phyloP scores from a whole-genome alignment of 1,139 yeast species.

The Lodderomyces metapsilosis region DNA sequence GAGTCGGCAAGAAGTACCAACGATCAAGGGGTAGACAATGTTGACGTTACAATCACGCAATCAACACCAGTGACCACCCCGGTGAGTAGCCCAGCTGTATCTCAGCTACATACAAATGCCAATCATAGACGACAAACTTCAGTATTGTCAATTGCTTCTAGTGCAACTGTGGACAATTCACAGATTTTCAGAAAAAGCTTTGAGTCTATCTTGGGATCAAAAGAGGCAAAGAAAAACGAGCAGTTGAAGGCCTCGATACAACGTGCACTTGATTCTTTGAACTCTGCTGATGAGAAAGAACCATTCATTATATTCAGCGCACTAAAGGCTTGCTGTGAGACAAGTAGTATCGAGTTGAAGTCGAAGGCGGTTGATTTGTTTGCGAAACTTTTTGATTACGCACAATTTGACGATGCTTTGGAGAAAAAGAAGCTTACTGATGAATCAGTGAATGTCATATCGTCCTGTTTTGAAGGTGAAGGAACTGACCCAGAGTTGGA shows the following conservation, averaged over 20 bases:
- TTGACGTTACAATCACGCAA: slow-evolving; percentile 4
- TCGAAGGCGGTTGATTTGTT: slow-evolving; percentile 44
- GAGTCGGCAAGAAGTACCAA: background rate
- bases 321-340: slow-evolving; percentile 37
- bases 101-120: background rate
- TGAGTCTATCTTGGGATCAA: slow-evolving; percentile 32
- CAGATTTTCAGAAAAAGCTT: slow-evolving; percentile 42
- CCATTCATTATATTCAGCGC: slow-evolving; percentile 40
- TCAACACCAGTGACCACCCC: slow-evolving; percentile 6
- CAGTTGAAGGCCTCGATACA: slow-evolving; percentile 30
- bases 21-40: background rate
- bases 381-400: slow-evolving; percentile 46
- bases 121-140: slow-evolving; percentile 18
- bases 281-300: slow-evolving; percentile 27
- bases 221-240: slow-evolving; percentile 44
- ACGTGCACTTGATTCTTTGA: slow-evolving; percentile 37
- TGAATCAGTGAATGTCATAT: slow-evolving; percentile 80
- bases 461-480: slow-evolving; percentile 87
- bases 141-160: slow-evolving; percentile 22
- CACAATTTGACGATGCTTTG: slow-evolving; percentile 35
- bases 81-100: slow-evolving; percentile 2
- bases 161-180: slow-evolving; percentile 35
- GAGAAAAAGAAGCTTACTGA: slow-evolving; percentile 65
- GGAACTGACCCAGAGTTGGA: slow-evolving; percentile 88
- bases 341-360: slow-evolving; percentile 30